Percentiles rank a stretch among this genome's conserved stretches.
phyloP scores from a whole-genome alignment of 2,329 filamentous ascomycete species.

The Thelonectria rubi region DNA sequence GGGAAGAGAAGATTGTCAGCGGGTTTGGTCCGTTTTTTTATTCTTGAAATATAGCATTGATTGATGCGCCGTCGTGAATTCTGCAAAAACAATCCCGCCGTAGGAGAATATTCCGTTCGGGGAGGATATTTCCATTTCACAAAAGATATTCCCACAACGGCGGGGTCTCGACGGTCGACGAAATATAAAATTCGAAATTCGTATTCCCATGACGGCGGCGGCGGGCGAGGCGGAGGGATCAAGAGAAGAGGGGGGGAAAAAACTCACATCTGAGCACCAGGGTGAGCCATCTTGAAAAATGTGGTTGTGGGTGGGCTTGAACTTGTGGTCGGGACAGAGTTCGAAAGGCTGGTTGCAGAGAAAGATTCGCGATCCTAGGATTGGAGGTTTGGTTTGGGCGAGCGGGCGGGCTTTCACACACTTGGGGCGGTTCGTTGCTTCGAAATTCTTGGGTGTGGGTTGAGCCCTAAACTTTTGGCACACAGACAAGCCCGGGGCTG shows the following conservation, averaged over 20 bases:
- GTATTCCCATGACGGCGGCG: constrained; percentile 3
- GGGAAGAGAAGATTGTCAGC: constrained; percentile 30
- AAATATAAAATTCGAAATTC: constrained; percentile 1
- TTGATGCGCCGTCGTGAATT: constrained; percentile 8
- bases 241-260: constrained; percentile 17
- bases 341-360: constrained; percentile 46
- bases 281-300: constrained; percentile 66
- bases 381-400: constrained; percentile 39
- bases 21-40: constrained; percentile 22
- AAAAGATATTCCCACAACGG: constrained; percentile 10
- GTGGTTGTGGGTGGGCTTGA: constrained; percentile 39
- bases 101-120: constrained; percentile 1
- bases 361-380: constrained; percentile 44
- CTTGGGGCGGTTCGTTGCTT: constrained; percentile 21
- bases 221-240: not conserved
- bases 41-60: constrained; percentile 7
- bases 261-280: constrained; percentile 71
- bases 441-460: constrained; percentile 47
- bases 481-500: constrained; percentile 26
- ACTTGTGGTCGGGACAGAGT: constrained; percentile 45
- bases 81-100: not conserved
- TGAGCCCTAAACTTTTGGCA: constrained; percentile 45
- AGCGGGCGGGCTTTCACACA: constrained; percentile 35
- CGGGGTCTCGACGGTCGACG: constrained; percentile 4
- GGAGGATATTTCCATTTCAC: not conserved